Evolutionary conservation across 2,329 filamentous ascomycete species (phyloP).

Genomic region (Xylariomycetidae sp.): DNA sequence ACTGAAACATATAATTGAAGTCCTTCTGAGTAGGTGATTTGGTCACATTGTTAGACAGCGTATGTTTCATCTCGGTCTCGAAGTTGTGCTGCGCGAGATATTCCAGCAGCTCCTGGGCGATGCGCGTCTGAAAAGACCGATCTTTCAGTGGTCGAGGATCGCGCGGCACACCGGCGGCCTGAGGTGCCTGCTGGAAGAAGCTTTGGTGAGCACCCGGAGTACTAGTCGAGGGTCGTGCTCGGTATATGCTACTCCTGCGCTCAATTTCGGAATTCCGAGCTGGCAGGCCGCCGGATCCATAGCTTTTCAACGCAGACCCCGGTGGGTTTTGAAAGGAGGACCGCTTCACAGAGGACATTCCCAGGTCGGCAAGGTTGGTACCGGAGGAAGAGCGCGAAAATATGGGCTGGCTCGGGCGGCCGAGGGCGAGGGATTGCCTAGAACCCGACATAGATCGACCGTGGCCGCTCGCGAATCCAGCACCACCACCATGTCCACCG

Average conservation of each 20-base stretch:
- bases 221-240: slow-evolving; percentile 60
- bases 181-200: slow-evolving; percentile 87
- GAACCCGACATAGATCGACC: slow-evolving; percentile 77
- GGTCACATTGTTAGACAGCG: slow-evolving; percentile 82
- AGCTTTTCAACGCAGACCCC: slow-evolving; percentile 63
- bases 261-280: slow-evolving; percentile 48
- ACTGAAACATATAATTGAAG: slow-evolving; percentile 97
- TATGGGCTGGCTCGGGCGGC: slow-evolving; percentile 78
- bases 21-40: slow-evolving; percentile 97
- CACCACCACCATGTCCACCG: slow-evolving; percentile 59
- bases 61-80: slow-evolving; percentile 96
- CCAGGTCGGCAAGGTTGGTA: slow-evolving; percentile 71
- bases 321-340: slow-evolving; percentile 68
- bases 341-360: slow-evolving; percentile 79
- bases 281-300: slow-evolving; percentile 50
- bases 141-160: slow-evolving; percentile 87
- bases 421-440: slow-evolving; percentile 79
- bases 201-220: slow-evolving; percentile 76
- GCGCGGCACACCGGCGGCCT: slow-evolving; percentile 73
- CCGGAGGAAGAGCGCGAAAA: slow-evolving; percentile 84
- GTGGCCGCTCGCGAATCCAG: slow-evolving; percentile 65
- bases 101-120: slow-evolving; percentile 85
- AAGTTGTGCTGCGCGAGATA: slow-evolving; percentile 93
- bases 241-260: slow-evolving; percentile 79
- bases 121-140: slow-evolving; percentile 70